These are phyloP conservation scores for Chlamydomonas sp. DNA, from an alignment of 139 green algal genomes.

Conservation along the genomic window DNA sequence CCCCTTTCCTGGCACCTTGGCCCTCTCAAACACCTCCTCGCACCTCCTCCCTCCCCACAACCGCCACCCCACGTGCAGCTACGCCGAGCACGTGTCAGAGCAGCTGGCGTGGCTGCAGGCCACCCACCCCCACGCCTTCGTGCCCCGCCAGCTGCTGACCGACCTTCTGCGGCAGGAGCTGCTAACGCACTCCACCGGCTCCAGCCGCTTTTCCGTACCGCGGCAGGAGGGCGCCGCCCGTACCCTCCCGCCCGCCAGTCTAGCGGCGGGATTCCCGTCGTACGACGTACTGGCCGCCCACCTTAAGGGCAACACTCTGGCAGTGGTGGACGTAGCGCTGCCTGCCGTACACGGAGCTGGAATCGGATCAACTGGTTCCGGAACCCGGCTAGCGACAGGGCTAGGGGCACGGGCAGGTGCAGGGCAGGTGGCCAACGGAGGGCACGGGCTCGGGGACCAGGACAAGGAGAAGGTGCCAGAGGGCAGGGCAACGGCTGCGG, in stretches of 20 bases:
- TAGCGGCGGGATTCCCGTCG: neutral
- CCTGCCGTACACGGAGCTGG: no score
- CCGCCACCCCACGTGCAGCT: neutral
- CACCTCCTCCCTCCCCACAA: neutral
- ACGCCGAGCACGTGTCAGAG: neutral
- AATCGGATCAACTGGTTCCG: no score
- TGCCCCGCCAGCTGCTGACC: neutral
- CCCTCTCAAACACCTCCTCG: no score
- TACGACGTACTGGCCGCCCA: constrained; percentile 12
- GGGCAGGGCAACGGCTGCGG: no score
- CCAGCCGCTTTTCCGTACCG: neutral
- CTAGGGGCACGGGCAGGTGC: no score
- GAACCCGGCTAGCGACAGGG: no score
- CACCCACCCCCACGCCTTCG: neutral
- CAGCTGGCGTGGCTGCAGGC: constrained; percentile 2
- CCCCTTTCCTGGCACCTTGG: neutral
- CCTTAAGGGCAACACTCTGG: neutral
- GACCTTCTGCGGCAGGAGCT: neutral
- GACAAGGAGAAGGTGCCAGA: no score
- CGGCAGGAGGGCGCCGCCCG: no score
- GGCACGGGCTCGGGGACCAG: no score
- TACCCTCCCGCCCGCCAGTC: neutral
- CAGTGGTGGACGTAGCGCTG: neutral
- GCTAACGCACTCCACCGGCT: neutral
- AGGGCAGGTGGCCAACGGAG: no score